Evolutionary conservation across 2,329 filamentous ascomycete genomes (phyloP).

Genomic region (Penicillium sp.): DNA sequence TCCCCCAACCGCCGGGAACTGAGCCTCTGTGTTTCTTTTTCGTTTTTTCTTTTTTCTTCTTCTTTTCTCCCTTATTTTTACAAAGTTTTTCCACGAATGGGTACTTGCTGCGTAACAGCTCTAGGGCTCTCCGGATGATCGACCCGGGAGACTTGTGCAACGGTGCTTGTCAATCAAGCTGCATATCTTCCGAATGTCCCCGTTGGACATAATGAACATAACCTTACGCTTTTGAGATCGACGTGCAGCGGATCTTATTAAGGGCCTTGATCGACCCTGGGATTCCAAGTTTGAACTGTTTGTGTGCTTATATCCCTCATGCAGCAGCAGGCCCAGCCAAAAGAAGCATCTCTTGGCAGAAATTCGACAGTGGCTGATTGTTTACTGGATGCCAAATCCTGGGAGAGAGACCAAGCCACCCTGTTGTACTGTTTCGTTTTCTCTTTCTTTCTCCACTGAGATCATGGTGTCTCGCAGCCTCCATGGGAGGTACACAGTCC

Average conservation of each 20-base stretch:
- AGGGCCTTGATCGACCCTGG: constrained; percentile 11
- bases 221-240: constrained; percentile 13
- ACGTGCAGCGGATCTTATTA: constrained; percentile 16
- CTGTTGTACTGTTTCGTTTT: constrained; percentile 2
- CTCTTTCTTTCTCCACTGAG: neutral
- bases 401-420: neutral
- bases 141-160: constrained; percentile 32
- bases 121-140: constrained; percentile 23
- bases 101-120: neutral
- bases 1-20: constrained; percentile 1
- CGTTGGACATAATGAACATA: constrained; percentile 25
- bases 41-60: neutral
- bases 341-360: constrained; percentile 10
- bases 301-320: constrained; percentile 24
- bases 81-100: constrained; percentile 3
- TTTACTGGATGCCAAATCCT: neutral
- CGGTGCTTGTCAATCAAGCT: constrained; percentile 29
- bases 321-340: constrained; percentile 19
- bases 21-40: constrained; percentile 1
- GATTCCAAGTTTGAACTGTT: constrained; percentile 18
- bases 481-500: neutral
- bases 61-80: neutral
- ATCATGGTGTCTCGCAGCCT: neutral
- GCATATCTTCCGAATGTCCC: constrained; percentile 33
- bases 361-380: neutral